Percentiles rank a stretch among this genome's conserved stretches.
These are phyloP conservation scores for Cytospora piceicola DNA, from an alignment of 2,329 filamentous ascomycete species.

Conservation along the genomic window DNA sequence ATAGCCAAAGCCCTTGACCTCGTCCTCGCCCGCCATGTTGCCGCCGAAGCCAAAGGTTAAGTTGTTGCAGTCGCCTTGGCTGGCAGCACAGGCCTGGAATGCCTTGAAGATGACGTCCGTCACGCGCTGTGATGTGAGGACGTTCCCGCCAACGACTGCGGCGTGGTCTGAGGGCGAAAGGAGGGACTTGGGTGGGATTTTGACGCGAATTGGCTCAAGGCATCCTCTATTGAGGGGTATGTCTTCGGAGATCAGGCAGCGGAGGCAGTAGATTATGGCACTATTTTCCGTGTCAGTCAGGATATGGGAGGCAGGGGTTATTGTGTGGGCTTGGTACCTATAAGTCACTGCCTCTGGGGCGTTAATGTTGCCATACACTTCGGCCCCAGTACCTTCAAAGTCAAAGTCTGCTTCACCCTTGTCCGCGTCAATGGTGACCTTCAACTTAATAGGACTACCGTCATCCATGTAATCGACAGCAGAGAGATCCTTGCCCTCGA, in stretches of 20 bases:
- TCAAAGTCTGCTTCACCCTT: constrained; percentile 80
- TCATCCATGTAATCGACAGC: constrained; percentile 88
- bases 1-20: constrained; percentile 79
- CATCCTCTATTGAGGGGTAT: constrained; percentile 89
- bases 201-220: constrained; percentile 73
- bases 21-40: constrained; percentile 58
- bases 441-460: constrained; percentile 75
- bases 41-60: constrained; percentile 83
- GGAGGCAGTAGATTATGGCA: constrained; percentile 84
- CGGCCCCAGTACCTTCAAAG: constrained; percentile 73
- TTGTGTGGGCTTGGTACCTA: constrained; percentile 40
- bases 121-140: constrained; percentile 77
- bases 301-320: constrained; percentile 7
- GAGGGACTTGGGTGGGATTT: constrained; percentile 73
- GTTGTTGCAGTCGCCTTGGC: constrained; percentile 83
- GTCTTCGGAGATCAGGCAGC: constrained; percentile 78
- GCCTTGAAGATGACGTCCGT: constrained; percentile 83
- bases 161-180: constrained; percentile 76
- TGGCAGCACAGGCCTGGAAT: constrained; percentile 78
- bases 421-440: constrained; percentile 72
- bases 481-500: constrained; percentile 70
- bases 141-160: constrained; percentile 83
- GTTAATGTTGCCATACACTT: constrained; percentile 78
- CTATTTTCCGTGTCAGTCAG: constrained; percentile 36
- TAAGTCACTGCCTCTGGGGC: constrained; percentile 79